A percentile compares a stretch with the other conserved stretches of the same genome.
Conservation (phyloP, 2,329 filamentous ascomycete genomes). For the Aschersonia sp. region DNA sequence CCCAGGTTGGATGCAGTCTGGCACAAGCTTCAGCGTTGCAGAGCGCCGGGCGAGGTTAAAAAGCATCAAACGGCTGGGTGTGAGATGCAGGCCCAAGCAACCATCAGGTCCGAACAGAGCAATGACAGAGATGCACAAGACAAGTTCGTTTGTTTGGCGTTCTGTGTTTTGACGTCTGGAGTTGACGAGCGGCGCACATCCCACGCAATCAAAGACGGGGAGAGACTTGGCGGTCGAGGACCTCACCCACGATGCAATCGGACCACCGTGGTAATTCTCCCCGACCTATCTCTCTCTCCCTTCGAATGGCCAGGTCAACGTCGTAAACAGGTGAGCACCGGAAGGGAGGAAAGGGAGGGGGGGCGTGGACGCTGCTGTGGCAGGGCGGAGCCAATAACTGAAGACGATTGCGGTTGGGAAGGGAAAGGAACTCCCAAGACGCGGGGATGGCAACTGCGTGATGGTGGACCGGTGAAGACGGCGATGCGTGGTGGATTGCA, state of each 20-base stretch:
- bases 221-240: neutral
- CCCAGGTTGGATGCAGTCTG: neutral
- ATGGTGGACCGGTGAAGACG: neutral
- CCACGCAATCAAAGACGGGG: neutral
- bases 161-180: neutral
- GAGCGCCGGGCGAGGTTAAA: neutral
- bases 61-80: too few species aligned
- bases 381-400: constrained; percentile 1
- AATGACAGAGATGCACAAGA: neutral
- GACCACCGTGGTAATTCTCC: neutral
- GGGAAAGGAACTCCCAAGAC: neutral
- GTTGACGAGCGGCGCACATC: neutral
- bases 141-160: neutral
- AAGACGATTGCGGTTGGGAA: neutral
- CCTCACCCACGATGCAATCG: neutral
- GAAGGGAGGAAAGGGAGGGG: neutral
- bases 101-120: neutral
- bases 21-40: neutral
- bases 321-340: constrained; percentile 1
- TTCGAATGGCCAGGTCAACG: neutral
- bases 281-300: neutral
- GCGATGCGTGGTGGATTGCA: neutral
- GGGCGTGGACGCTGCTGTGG: neutral
- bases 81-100: neutral
- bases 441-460: neutral